phyloP scores from a whole-genome alignment of 306 rosid species.

The Begonia masoniana region DNA sequence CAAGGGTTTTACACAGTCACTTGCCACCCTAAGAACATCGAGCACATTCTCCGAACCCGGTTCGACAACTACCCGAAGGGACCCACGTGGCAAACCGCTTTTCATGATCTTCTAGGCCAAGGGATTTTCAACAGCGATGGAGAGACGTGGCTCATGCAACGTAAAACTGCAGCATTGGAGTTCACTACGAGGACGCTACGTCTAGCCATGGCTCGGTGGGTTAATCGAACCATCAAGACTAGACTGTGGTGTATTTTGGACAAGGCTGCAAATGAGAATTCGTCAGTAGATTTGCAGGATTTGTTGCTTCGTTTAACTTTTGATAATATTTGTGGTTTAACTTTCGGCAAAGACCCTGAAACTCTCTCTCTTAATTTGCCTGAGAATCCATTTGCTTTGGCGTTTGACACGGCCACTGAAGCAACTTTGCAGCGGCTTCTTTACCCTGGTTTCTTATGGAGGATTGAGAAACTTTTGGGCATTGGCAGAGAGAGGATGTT shows the following conservation, averaged over 20 bases:
- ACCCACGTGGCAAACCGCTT: conserved; percentile 74
- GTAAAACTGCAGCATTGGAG: conserved; percentile 94
- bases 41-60: conserved; percentile 64
- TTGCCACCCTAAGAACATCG: conserved; percentile 64
- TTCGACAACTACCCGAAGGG: conserved; percentile 90
- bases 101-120: conserved; percentile 77
- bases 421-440: conserved; percentile 66
- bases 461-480: conserved; percentile 35
- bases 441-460: conserved; percentile 62
- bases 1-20: conserved; percentile 71
- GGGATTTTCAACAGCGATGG: conserved; percentile 95
- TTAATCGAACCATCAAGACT: conserved; percentile 62
- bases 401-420: conserved; percentile 77
- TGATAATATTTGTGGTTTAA: conserved; percentile 86
- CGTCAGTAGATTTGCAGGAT: conserved; percentile 67
- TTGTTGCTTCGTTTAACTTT: conserved; percentile 69
- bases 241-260: conserved; percentile 77
- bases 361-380: conserved; percentile 57
- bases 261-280: conserved; percentile 34
- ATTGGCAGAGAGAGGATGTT: conserved; percentile 47
- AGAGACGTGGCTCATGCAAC: conserved; percentile 79
- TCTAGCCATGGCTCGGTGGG: conserved; percentile 95
- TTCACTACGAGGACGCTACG: conserved; percentile 80
- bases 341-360: conserved; percentile 85
- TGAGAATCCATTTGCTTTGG: conserved; percentile 42